Percentiles rank a stretch among this genome's conserved stretches.
Evolutionary conservation across 768 basidiomycete species (phyloP).

Genomic region (Macrolepiota dolichaula): DNA sequence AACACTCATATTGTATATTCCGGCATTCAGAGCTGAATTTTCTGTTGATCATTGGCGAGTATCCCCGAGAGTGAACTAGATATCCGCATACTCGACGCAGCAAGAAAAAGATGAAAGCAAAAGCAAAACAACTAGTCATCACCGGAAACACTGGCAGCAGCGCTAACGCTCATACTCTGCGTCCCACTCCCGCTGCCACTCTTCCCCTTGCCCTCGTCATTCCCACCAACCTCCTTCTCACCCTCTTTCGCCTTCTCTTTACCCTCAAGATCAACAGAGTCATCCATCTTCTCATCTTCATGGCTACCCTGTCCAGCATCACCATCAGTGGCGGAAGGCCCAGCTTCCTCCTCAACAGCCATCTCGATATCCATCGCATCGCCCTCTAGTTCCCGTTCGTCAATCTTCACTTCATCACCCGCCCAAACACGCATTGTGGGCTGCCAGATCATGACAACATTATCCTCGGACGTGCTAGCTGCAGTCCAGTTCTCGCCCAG

Average conservation of each 20-base stretch:
- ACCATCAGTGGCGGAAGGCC: background rate
- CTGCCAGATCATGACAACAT: slow-evolving; percentile 96
- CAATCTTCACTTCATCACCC: slow-evolving; percentile 81
- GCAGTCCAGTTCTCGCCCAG: slow-evolving; percentile 81
- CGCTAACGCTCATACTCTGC: slow-evolving; percentile 62
- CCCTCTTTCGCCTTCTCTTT: slow-evolving; percentile 2
- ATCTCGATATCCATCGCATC: slow-evolving; percentile 74
- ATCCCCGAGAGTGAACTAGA: no score
- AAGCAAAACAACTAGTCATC: slow-evolving; percentile 31
- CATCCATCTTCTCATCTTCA: slow-evolving; percentile 17
- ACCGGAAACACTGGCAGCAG: slow-evolving; percentile 43
- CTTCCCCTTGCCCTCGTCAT: slow-evolving; percentile 32
- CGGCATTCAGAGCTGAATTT: no score
- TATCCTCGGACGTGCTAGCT: slow-evolving; percentile 91
- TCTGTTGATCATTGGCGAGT: no score
- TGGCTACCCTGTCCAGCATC: slow-evolving; percentile 2
- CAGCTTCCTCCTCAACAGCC: slow-evolving; percentile 23
- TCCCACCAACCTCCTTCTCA: slow-evolving; percentile 20
- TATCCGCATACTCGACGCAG: background rate
- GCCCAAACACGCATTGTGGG: slow-evolving; percentile 94
- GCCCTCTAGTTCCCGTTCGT: slow-evolving; percentile 81
- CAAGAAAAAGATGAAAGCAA: background rate
- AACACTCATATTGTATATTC: no score
- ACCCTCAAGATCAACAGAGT: background rate
- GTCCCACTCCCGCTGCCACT: slow-evolving; percentile 38